These are phyloP conservation scores for Pseudomicrostroma phylloplanum DNA, from an alignment of 1,284 basidiomycete genomes.

Conservation along the genomic window DNA sequence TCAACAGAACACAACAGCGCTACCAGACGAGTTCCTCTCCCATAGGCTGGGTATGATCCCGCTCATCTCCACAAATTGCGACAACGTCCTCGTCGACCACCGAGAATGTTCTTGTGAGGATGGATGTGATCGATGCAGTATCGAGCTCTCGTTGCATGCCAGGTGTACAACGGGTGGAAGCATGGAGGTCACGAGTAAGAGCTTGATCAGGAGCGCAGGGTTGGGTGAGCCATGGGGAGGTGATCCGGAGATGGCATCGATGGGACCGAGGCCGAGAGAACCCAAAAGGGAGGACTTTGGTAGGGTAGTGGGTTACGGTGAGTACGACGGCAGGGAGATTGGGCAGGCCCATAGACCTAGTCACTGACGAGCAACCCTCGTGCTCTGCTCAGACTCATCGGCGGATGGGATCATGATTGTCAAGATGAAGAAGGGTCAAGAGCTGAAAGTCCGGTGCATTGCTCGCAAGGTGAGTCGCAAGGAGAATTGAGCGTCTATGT, in stretches of 20 bases:
- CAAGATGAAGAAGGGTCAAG: constrained; percentile 89
- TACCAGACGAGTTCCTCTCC: constrained; percentile 95
- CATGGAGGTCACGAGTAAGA: constrained; percentile 68
- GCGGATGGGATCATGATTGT: constrained; percentile 65
- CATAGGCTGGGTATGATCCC: constrained; percentile 94
- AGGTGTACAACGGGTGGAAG: constrained; percentile 60
- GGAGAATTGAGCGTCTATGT: neutral
- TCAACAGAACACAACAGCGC: constrained; percentile 79
- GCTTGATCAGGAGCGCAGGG: constrained; percentile 35
- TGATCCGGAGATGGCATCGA: constrained; percentile 11
- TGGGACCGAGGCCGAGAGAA: constrained; percentile 16
- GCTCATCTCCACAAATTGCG: constrained; percentile 60
- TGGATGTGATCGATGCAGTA: constrained; percentile 72
- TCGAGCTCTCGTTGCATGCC: constrained; percentile 68
- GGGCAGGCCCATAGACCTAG: no score
- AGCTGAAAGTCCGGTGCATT: constrained; percentile 76
- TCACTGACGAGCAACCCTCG: no score
- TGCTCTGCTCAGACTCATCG: neutral
- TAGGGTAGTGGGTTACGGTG: constrained; percentile 77
- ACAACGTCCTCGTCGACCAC: constrained; percentile 41
- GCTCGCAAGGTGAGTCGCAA: constrained; percentile 71
- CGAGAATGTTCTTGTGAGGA: constrained; percentile 72
- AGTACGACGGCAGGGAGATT: constrained; percentile 28
- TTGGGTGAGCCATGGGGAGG: constrained; percentile 11
- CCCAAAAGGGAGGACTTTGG: constrained; percentile 64